These are phyloP conservation scores for Naematelia encephala DNA, from an alignment of 768 basidiomycete genomes.

Conservation along the genomic window DNA sequence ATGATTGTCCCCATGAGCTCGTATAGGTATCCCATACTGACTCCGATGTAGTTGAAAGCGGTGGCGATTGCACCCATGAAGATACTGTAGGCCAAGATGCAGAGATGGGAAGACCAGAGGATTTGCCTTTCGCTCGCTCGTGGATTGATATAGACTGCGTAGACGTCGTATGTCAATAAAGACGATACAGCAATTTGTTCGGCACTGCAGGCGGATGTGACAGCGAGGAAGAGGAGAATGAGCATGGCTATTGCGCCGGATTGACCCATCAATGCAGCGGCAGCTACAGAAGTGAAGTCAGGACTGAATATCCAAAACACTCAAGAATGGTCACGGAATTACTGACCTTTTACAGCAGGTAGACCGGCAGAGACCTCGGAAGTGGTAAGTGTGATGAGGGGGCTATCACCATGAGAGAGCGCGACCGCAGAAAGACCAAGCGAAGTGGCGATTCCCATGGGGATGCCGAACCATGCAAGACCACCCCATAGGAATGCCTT, in stretches of 20 bases:
- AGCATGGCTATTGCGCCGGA: slow-evolving; percentile 75
- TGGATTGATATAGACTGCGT: slow-evolving; percentile 71
- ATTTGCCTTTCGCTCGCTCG: slow-evolving; percentile 61
- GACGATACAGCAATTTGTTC: slow-evolving; percentile 85
- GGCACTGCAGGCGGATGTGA: slow-evolving; percentile 71
- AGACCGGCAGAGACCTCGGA: slow-evolving; percentile 83
- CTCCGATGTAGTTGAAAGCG: slow-evolving; percentile 84
- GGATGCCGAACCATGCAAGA: slow-evolving; percentile 81
- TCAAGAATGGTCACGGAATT: slow-evolving; percentile 14
- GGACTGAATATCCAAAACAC: background rate
- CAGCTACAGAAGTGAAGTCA: slow-evolving; percentile 53
- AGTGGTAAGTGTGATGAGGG: slow-evolving; percentile 54
- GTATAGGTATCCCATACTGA: slow-evolving; percentile 92
- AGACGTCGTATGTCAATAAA: slow-evolving; percentile 42
- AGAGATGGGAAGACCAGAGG: slow-evolving; percentile 33
- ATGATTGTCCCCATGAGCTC: slow-evolving; percentile 31
- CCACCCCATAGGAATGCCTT: slow-evolving; percentile 89
- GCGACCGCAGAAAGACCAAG: slow-evolving; percentile 86
- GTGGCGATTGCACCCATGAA: slow-evolving; percentile 78
- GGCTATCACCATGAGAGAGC: slow-evolving; percentile 58
- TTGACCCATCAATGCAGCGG: slow-evolving; percentile 73
- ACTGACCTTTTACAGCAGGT: slow-evolving; percentile 57
- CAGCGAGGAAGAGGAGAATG: slow-evolving; percentile 74
- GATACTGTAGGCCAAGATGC: slow-evolving; percentile 35
- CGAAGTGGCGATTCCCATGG: slow-evolving; percentile 76